Base-by-base conservation (phyloP, 2,329 filamentous ascomycete species). In the Arthrobotrys musiformis region DNA sequence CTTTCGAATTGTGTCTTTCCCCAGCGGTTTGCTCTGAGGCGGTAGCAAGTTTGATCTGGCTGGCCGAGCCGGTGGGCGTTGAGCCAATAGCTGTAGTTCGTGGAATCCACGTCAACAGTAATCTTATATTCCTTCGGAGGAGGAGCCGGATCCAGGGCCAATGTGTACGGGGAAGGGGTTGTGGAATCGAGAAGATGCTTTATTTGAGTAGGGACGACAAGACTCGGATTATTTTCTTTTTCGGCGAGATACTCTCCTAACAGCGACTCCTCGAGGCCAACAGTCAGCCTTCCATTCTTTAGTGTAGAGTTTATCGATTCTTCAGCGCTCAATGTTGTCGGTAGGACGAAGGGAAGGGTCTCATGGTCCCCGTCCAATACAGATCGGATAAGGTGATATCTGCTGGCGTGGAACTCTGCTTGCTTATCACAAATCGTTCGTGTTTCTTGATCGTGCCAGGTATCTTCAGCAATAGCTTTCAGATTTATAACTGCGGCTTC, bases 41-140 rank as follows among this genome's bases (percentile, higher is more conserved):
- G 24, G 26, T 72, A 72, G 33, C 40, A 72, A 13, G 35, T 58
- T 24, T 64, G 58, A 19, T 72, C 68, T 2, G 68, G 56, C 8
- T 64, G 48, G 17, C 37, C 30, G 13, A 28, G 6, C 4, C 48
- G 44, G 13, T 54, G 60, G 13, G 68, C 68, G 22, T 72, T 63
- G 13, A 72, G 50, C 46, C 46, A 64, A 37, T 54, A 28, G 15
- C 24, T 30, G 22, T 22, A 46, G 4, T 19, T 33, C 2, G n/a
- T 26, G 7, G 44, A 33, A 40, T 72, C 58, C 1, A 50, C 26
- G 11, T 72, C 68, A 4, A 72, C 26, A 0, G 48, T 30, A 7
- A 72, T 58, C 1, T 17, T n/a, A 26, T 56, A 72, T 58, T 72
- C 42, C 30, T 26, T 72, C 6, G 58, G 35, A 30, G 58, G 48